Evolutionary conservation across 495 filamentous ascomycete species (phyloP), one percentile per base, ranked within the genome.

Genomic region (Aspergillus funiculosus): DNA sequence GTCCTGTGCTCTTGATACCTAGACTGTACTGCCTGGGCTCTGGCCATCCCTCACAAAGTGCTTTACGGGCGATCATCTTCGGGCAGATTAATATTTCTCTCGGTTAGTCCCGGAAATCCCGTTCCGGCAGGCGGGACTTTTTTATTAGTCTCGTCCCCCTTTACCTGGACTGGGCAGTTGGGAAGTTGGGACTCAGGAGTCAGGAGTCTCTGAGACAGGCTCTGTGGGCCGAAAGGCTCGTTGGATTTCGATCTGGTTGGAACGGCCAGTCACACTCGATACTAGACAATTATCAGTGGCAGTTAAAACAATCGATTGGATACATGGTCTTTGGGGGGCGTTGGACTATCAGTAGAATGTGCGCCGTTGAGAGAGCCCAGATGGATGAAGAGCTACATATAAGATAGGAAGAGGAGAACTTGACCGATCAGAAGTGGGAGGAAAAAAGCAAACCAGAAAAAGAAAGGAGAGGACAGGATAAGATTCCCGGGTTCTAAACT

Each of bases 371-470:
- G n/a, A n/a, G n/a, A n/a, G n/a, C n/a, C 25, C 25, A 15, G 38
- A 17, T 30, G n/a, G 14, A 36, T 34, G 42, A 22, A 13, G 18
- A 35, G 9, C 15, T 10, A 38, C 3, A 21, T 22, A 11, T 4
- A 32, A 34, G n/a, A 28, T 5, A 18, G 27, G n/a, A n/a, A 43
- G n/a, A 18, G 11, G 28, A n/a, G 38, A 30, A 52, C 30, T 22
- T 30, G 43, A 48, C 38, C 39, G 43, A 47, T 53, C 44, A 48
- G 36, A 51, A 34, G 22, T 26, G 28, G 20, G 15, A 43, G 32
- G 11, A 29, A 31, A 37, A 40, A 40, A 29, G 18, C 20, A 44
- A 43, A 21, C 13, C 5, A 7, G 9, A 32, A 37, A 34, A 22
- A 24, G 13, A 32, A 39, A 39, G 4, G 18, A 20, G 22, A 20